Conservation (phyloP, 176 grass and related monocot genomes). For the Zea luxurians region DNA sequence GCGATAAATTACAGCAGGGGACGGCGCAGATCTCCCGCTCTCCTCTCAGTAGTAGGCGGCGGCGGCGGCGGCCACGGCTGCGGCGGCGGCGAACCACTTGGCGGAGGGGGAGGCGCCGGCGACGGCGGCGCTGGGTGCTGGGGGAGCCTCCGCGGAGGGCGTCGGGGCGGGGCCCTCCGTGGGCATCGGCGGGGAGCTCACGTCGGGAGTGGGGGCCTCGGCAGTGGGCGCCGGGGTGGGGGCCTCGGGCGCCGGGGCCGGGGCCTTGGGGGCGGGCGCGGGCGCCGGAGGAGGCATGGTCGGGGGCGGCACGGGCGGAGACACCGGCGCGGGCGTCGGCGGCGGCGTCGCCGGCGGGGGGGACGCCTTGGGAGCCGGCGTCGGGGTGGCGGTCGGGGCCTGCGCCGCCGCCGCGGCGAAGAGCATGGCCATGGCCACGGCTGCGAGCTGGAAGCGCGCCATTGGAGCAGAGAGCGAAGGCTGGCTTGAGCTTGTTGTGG, state of each 20-base stretch:
- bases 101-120: constrained; percentile 39
- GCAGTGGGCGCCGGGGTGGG: constrained; percentile 27
- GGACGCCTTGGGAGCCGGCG: constrained; percentile 37
- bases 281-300: constrained; percentile 33
- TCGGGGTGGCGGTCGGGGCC: constrained; percentile 49
- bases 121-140: constrained; percentile 39
- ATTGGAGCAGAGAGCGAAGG: constrained; percentile 20
- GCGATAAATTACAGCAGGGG: constrained; percentile 37
- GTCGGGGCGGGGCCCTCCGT: background rate
- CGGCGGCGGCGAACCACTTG: constrained; percentile 40
- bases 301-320: constrained; percentile 13
- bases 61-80: constrained; percentile 43
- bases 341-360: constrained; percentile 30
- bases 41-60: constrained; percentile 52
- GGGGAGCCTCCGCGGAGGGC: constrained; percentile 3
- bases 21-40: background rate
- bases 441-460: constrained; percentile 51
- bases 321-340: constrained; percentile 42
- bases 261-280: constrained; percentile 4
- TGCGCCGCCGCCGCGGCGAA: constrained; percentile 45
- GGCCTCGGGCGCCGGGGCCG: constrained; percentile 28
- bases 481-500: background rate
- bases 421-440: constrained; percentile 54
- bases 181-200: constrained; percentile 34
- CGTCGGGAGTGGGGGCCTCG: constrained; percentile 2